Conservation (phyloP, 129 eudicot species). For the Silybum marianum region DNA sequence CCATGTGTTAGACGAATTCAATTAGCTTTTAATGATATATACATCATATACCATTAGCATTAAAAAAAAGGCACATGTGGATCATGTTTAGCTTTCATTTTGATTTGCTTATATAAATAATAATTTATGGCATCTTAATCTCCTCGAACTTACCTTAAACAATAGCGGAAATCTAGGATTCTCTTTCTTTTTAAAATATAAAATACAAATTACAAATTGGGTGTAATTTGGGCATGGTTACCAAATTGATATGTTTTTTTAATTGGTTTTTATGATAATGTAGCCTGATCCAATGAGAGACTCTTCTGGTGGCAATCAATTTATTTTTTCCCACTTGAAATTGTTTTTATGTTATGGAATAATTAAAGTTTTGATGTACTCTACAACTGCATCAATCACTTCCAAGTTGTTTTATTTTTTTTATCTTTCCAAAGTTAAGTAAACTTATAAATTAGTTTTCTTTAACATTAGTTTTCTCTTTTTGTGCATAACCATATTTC, state of each 20-base stretch:
- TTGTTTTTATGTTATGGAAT: not conserved
- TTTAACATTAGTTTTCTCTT: not conserved
- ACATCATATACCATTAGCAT: not conserved
- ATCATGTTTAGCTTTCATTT: conserved; percentile 6
- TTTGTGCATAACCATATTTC: not conserved
- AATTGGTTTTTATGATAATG: not conserved
- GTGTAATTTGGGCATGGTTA: not conserved
- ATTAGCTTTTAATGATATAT: not conserved
- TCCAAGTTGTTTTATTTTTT: not conserved
- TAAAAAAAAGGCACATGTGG: not conserved
- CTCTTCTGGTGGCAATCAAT: not conserved
- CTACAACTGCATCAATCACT: not conserved
- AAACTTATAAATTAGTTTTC: not conserved
- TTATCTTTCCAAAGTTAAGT: not conserved
- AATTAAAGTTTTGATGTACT: not conserved
- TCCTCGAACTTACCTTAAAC: conserved; percentile 17
- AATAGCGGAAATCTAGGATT: not conserved
- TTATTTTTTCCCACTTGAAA: not conserved
- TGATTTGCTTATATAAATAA: not conserved
- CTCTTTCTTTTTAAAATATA: not conserved
- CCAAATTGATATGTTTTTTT: not conserved
- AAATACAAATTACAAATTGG: not conserved
- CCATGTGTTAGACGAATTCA: not conserved
- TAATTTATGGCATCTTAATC: not conserved
- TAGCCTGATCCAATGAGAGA: not conserved